A percentile compares a stretch with the other conserved stretches of the same genome.
Evolutionary conservation across 1,139 yeast species (phyloP).

Genomic region (Yamadazyma blattariae): DNA sequence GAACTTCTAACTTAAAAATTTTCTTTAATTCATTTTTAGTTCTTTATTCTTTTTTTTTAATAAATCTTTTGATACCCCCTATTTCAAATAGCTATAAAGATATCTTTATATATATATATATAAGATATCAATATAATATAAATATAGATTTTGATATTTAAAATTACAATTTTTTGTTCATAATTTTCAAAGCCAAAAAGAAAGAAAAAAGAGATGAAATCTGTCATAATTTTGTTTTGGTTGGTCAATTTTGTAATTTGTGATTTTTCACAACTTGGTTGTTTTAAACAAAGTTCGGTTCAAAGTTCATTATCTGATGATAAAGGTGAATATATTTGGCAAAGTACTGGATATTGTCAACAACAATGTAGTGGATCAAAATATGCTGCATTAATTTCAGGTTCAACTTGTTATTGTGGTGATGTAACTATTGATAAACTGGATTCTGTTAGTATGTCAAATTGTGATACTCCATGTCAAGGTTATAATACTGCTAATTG

Average conservation of each 20-base stretch:
- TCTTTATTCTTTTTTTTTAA: too few species aligned
- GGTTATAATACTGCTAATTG: constrained; percentile 60
- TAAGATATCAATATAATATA: too few species aligned
- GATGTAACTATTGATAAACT: constrained; percentile 33
- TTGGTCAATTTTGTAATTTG: constrained; percentile 1
- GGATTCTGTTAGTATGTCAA: constrained; percentile 26
- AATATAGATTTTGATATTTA: too few species aligned
- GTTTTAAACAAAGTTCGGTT: constrained; percentile 28
- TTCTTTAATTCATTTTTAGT: too few species aligned
- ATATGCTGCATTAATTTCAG: constrained; percentile 54
- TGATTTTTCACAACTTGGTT: constrained; percentile 30
- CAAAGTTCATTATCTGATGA: constrained; percentile 19
- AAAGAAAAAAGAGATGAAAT: too few species aligned
- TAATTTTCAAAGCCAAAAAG: too few species aligned
- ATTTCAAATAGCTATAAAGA: too few species aligned
- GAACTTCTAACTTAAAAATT: too few species aligned
- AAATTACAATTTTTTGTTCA: too few species aligned
- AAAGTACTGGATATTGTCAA: constrained; percentile 53
- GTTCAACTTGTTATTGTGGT: constrained; percentile 64
- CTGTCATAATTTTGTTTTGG: too few species aligned
- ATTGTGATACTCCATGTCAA: constrained; percentile 50
- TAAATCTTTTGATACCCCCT: too few species aligned
- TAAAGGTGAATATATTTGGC: constrained; percentile 39
- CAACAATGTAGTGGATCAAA: constrained; percentile 39
- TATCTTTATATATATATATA: too few species aligned